Base-by-base conservation (phyloP, 306 rosid species). In the Prunus mume region DNA sequence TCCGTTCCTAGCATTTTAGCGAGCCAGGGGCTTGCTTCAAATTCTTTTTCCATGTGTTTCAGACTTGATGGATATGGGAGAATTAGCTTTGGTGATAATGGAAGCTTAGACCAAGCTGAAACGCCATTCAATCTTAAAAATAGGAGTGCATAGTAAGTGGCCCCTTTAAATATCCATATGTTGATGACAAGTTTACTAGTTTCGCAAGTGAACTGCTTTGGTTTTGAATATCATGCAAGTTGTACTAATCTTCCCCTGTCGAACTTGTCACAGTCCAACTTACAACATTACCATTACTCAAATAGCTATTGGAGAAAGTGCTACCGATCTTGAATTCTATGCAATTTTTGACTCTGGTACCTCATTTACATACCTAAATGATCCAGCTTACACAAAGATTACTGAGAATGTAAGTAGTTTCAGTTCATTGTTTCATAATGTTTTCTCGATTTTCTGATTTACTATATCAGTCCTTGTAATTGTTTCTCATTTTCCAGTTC, bases 1-100 rank as follows among this genome's bases (percentile, higher is more conserved):
- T 90, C 98, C 27, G 88, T 94, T 55, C 98, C 98, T 55, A 94
- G 93, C 85, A 80, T 89, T 80, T 88, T 90, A 79, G 97, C 98
- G 22, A 82, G 67, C 25, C 62, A 79, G 43, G 93, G 93, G 18
- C 70, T 86, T 64, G 84, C 86, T 51, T 81, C 91, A 49, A 80
- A 94, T 85, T 92, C 97, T 4, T 92, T 96, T 81, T 91, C 99
- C 74, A 88, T 96, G 98, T 92, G 99, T 84, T 96, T 96, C 73
- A 94, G 94, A 66, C 3, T 10, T 50, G 85, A 90, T 74, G 91
- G 90, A 49, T 0, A 22, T 52, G 97, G 97, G 76, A 89, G 96
- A 84, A 92, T 92, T 82, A 80, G 83, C 6, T 96, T 92, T 77
- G 99, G 99, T 58, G 97, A 91, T 76, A 83, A 79, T 77, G 91